Percentiles rank a stretch among this genome's conserved stretches.
phyloP scores from a whole-genome alignment of 106 monocot species.

The Dioscorea alata region DNA sequence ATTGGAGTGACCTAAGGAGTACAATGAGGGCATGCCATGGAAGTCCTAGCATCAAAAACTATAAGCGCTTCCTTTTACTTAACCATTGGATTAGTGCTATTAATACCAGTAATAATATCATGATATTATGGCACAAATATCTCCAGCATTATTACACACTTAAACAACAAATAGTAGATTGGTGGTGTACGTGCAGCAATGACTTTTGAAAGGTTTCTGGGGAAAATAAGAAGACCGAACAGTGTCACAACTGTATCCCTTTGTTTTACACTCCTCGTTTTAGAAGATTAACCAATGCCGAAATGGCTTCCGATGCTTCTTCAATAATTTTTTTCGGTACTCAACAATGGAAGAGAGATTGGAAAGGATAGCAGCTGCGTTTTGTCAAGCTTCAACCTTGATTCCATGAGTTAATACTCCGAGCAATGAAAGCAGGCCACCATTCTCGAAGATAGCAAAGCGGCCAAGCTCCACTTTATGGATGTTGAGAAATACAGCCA shows the following conservation, averaged over 20 bases:
- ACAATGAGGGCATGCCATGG: no score
- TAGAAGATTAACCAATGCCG: slow-evolving; percentile 42
- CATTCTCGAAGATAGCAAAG: slow-evolving; percentile 43
- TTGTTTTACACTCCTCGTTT: slow-evolving; percentile 34
- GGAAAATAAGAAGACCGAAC: slow-evolving; percentile 35
- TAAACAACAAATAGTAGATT: no score
- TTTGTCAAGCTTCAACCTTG: slow-evolving; percentile 35
- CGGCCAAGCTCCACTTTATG: slow-evolving; percentile 56
- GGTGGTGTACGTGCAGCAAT: no score
- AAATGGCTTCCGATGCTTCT: slow-evolving; percentile 48
- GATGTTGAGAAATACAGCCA: slow-evolving; percentile 53
- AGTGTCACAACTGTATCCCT: slow-evolving; percentile 55
- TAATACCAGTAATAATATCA: no score
- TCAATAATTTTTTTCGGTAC: slow-evolving; percentile 51
- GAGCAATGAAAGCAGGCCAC: slow-evolving; percentile 33
- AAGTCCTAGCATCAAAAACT: no score
- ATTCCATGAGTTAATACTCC: slow-evolving; percentile 28
- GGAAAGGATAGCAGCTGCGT: slow-evolving; percentile 75
- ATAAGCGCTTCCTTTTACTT: no score
- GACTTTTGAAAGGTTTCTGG: slow-evolving; percentile 36
- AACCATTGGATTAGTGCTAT: no score
- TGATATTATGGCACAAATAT: no score
- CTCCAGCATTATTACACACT: no score
- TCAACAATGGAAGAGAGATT: slow-evolving; percentile 53
- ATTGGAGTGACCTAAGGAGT: no score